phyloP scores from a whole-genome alignment of 2,329 filamentous ascomycete genomes.

The Verruconis gallopava region DNA sequence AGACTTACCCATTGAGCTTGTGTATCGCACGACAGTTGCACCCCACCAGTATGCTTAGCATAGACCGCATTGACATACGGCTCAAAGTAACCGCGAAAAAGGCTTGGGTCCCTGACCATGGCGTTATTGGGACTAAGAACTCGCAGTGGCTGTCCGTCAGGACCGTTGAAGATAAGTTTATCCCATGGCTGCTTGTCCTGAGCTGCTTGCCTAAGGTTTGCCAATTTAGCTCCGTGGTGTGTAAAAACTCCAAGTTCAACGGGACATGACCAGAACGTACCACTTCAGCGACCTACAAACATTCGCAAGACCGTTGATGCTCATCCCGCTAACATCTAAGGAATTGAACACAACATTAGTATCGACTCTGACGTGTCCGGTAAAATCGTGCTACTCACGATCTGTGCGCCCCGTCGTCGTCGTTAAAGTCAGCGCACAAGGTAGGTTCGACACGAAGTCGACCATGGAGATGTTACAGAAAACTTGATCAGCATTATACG shows the following conservation, averaged over 20 bases:
- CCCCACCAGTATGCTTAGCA: slow-evolving; percentile 38
- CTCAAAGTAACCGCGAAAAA: slow-evolving; percentile 40
- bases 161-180: slow-evolving; percentile 37
- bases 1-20: slow-evolving; percentile 45
- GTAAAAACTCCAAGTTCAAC: no score
- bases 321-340: slow-evolving; percentile 42
- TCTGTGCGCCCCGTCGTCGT: slow-evolving; percentile 17
- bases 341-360: no score
- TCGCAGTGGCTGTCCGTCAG: slow-evolving; percentile 25
- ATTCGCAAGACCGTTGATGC: slow-evolving; percentile 37
- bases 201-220: slow-evolving; percentile 37
- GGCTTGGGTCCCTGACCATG: slow-evolving; percentile 30
- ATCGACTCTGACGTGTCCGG: no score
- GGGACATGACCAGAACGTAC: background rate
- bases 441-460: slow-evolving; percentile 51
- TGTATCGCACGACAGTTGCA: slow-evolving; percentile 49
- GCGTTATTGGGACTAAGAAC: slow-evolving; percentile 34
- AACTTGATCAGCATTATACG: slow-evolving; percentile 32
- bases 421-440: slow-evolving; percentile 32
- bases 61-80: slow-evolving; percentile 40
- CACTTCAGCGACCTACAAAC: slow-evolving; percentile 2
- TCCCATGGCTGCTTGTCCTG: slow-evolving; percentile 47
- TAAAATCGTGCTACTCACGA: background rate
- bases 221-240: no score
- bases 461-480: slow-evolving; percentile 51